Evolutionary conservation across 805 yeast genomes (phyloP).

Genomic region (Priceomyces medius): DNA sequence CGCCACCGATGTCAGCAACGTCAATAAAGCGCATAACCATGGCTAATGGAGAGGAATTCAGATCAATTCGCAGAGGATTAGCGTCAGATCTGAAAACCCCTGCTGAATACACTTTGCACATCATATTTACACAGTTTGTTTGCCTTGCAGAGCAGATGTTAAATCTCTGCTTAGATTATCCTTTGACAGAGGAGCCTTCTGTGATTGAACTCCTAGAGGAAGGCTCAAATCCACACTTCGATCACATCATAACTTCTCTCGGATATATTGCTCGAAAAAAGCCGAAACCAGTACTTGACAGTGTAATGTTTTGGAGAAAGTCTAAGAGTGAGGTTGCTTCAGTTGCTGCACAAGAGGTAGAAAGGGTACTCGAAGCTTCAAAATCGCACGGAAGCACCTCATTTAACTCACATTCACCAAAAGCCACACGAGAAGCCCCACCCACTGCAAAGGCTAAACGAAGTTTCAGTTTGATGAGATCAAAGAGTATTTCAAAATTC

Average conservation of each 20-base stretch:
- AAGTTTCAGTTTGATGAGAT: slow-evolving; percentile 40
- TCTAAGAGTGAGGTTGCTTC: slow-evolving; percentile 82
- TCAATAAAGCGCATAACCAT: slow-evolving; percentile 27
- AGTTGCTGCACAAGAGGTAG: slow-evolving; percentile 43
- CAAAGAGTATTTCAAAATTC: slow-evolving; percentile 37
- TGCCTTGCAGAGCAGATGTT: slow-evolving; percentile 89
- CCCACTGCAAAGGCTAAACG: slow-evolving; percentile 28
- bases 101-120: slow-evolving; percentile 90
- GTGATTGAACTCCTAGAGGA: slow-evolving; percentile 75
- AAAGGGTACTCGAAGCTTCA: slow-evolving; percentile 18
- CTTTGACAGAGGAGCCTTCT: slow-evolving; percentile 73
- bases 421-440: slow-evolving; percentile 13
- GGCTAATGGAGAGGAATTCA: slow-evolving; percentile 34
- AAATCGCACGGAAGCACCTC: background rate
- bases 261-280: slow-evolving; percentile 88
- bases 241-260: slow-evolving; percentile 76
- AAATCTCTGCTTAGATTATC: slow-evolving; percentile 63
- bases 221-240: slow-evolving; percentile 85
- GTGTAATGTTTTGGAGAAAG: slow-evolving; percentile 98
- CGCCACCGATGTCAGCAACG: slow-evolving; percentile 30
- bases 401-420: slow-evolving; percentile 11
- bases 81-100: slow-evolving; percentile 66
- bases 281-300: slow-evolving; percentile 95
- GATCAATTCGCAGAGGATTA: slow-evolving; percentile 31
- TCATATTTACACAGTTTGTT: slow-evolving; percentile 92